phyloP scores from a whole-genome alignment of 345 rosid genomes.

The Acer campestre region DNA sequence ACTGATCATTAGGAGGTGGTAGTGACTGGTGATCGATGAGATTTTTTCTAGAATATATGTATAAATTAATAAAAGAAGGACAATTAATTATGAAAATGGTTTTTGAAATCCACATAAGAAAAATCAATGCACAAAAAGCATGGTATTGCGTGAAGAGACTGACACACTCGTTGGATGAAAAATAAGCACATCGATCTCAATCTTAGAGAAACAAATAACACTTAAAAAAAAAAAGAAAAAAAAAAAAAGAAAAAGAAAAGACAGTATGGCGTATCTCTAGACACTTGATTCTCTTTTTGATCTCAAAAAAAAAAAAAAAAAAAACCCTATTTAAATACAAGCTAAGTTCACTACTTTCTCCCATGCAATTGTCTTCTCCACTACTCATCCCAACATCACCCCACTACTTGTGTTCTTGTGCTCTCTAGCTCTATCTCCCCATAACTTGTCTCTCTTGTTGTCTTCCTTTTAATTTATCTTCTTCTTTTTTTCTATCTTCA shows the following conservation, averaged over 20 bases:
- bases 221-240: no score
- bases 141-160: conserved; percentile 38
- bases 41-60: conserved; percentile 5
- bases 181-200: conserved; percentile 8
- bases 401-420: conserved; percentile 28
- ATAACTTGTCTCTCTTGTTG: conserved; percentile 20
- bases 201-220: conserved; percentile 20
- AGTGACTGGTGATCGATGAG: background rate
- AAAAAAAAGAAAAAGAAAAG: conserved; percentile 6
- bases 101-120: no score
- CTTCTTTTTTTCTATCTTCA: background rate
- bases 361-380: conserved; percentile 52
- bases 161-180: conserved; percentile 39
- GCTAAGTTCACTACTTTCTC: conserved; percentile 34
- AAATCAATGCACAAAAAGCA: conserved; percentile 15
- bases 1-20: background rate
- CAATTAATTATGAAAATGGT: no score
- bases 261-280: conserved; percentile 44
- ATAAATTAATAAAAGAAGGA: background rate
- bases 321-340: conserved; percentile 49
- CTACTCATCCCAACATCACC: conserved; percentile 20
- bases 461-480: background rate
- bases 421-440: conserved; percentile 18
- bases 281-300: conserved; percentile 30
- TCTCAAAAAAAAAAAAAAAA: background rate